These are phyloP conservation scores for Rugonectria rugulosa DNA, from an alignment of 2,329 filamentous ascomycete species.

Conservation along the genomic window DNA sequence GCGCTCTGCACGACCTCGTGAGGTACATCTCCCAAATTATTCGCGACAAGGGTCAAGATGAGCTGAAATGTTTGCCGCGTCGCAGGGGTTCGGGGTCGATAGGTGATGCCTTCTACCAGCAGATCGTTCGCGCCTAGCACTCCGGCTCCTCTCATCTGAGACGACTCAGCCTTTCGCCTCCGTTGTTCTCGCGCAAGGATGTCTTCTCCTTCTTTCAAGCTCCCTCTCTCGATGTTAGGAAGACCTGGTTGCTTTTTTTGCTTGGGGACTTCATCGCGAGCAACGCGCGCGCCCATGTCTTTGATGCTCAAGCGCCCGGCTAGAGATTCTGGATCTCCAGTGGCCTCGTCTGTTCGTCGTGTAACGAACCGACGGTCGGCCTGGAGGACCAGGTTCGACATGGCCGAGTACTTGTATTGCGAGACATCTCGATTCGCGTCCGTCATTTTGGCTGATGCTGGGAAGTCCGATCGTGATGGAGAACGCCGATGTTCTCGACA, in stretches of 20 bases:
- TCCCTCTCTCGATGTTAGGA: slow-evolving; percentile 76
- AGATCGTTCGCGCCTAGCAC: slow-evolving; percentile 86
- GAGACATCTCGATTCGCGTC: slow-evolving; percentile 83
- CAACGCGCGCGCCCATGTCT: slow-evolving; percentile 91
- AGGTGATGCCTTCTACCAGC: slow-evolving; percentile 88
- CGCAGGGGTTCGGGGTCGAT: slow-evolving; percentile 88
- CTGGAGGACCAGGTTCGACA: slow-evolving; percentile 99
- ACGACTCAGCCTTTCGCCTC: slow-evolving; percentile 79
- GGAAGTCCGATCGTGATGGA: slow-evolving; percentile 37
- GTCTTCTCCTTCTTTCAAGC: slow-evolving; percentile 81
- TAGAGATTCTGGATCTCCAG: slow-evolving; percentile 95
- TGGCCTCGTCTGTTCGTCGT: slow-evolving; percentile 91
- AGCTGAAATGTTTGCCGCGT: slow-evolving; percentile 94
- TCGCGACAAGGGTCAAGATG: slow-evolving; percentile 89
- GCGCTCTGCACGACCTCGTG: slow-evolving; percentile 93
- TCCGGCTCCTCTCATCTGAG: slow-evolving; percentile 74
- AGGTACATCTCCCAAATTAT: slow-evolving; percentile 88
- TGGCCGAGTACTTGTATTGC: slow-evolving; percentile 99
- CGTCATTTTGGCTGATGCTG: slow-evolving; percentile 66
- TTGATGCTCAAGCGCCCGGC: slow-evolving; percentile 91
- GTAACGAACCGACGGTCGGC: slow-evolving; percentile 96
- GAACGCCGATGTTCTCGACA: slow-evolving; percentile 48
- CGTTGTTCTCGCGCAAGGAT: slow-evolving; percentile 84
- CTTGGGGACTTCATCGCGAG: slow-evolving; percentile 80
- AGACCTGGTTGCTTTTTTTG: slow-evolving; percentile 77